phyloP scores from a whole-genome alignment of 768 basidiomycete genomes.

The Neoboletus brunneissimus region DNA sequence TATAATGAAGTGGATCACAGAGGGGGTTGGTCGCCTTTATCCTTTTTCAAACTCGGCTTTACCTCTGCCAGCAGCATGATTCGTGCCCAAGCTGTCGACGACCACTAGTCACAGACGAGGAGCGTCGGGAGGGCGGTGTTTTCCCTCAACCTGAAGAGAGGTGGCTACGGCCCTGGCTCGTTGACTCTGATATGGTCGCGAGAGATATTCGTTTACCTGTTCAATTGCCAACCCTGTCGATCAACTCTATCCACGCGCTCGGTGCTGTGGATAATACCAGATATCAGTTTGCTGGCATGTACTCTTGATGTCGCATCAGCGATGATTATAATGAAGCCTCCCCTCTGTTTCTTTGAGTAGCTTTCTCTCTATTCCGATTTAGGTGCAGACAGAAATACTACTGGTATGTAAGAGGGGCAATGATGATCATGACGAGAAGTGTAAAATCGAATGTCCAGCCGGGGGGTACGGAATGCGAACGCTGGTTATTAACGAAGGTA shows the following conservation, averaged over 20 bases:
- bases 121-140: conserved; percentile 10
- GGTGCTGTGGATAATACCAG: conserved; percentile 19
- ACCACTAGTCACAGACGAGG: conserved; percentile 34
- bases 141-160: conserved; percentile 4
- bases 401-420: conserved; percentile 14
- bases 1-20: conserved; percentile 60
- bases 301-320: conserved; percentile 40
- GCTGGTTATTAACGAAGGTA: conserved; percentile 31
- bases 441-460: conserved; percentile 26
- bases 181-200: conserved; percentile 18
- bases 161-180: conserved; percentile 26
- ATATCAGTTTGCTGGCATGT: conserved; percentile 52
- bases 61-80: conserved; percentile 43
- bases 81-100: conserved; percentile 68
- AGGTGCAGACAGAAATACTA: conserved; percentile 24
- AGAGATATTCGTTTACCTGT: conserved; percentile 8
- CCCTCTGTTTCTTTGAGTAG: conserved; percentile 19
- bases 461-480: conserved; percentile 14
- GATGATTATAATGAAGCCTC: conserved; percentile 10
- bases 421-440: conserved; percentile 17
- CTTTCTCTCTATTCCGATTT: conserved; percentile 24
- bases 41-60: conserved; percentile 1
- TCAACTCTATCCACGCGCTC: conserved; percentile 14
- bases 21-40: conserved; percentile 44
- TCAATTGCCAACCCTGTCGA: conserved; percentile 18